Conservation (phyloP, 23 red algal genomes). For the Pyropia yezoensis region DNA sequence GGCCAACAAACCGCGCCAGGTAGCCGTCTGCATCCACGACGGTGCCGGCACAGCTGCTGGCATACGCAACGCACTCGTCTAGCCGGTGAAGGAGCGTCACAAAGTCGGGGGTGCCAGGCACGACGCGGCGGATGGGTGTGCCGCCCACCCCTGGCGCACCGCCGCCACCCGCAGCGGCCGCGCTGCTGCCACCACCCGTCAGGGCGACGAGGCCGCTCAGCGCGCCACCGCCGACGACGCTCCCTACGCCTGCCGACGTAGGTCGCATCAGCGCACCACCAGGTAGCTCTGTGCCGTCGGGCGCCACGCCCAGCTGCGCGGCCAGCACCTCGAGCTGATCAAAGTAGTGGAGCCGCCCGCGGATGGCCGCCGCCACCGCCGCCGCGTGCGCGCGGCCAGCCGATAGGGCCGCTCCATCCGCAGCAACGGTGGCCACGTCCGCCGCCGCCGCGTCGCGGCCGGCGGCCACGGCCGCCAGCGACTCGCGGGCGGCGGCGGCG, state of each 20-base stretch:
- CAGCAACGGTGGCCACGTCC: slow-evolving; percentile 17
- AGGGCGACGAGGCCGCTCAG: too few relatives aligned
- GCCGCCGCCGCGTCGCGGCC: slow-evolving; percentile 13
- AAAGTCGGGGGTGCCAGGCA: slow-evolving; percentile 24
- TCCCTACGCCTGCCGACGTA: too few relatives aligned
- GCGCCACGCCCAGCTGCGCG: slow-evolving; percentile 41
- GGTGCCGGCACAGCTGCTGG: slow-evolving; percentile 39
- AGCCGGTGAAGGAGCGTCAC: slow-evolving; percentile 61
- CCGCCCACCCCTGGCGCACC: neutral
- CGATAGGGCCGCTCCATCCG: slow-evolving; percentile 53
- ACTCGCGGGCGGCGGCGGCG: slow-evolving; percentile 14
- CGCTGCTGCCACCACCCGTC: too few relatives aligned
- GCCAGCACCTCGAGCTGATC: slow-evolving; percentile 72
- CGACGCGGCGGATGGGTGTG: neutral
- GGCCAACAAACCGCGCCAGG: slow-evolving; percentile 61
- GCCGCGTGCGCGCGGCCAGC: slow-evolving; percentile 49
- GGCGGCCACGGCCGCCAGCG: slow-evolving; percentile 19
- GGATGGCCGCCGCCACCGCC: slow-evolving; percentile 61
- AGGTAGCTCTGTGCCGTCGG: slow-evolving; percentile 27
- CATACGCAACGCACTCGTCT: slow-evolving; percentile 84
- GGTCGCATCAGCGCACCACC: neutral
- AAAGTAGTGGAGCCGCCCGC: slow-evolving; percentile 75
- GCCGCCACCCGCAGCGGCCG: neutral
- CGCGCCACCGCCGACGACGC: too few relatives aligned
- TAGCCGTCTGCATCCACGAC: slow-evolving; percentile 81